These are phyloP conservation scores for Pisolithus marmoratus DNA, from an alignment of 768 basidiomycete genomes.

Conservation along the genomic window DNA sequence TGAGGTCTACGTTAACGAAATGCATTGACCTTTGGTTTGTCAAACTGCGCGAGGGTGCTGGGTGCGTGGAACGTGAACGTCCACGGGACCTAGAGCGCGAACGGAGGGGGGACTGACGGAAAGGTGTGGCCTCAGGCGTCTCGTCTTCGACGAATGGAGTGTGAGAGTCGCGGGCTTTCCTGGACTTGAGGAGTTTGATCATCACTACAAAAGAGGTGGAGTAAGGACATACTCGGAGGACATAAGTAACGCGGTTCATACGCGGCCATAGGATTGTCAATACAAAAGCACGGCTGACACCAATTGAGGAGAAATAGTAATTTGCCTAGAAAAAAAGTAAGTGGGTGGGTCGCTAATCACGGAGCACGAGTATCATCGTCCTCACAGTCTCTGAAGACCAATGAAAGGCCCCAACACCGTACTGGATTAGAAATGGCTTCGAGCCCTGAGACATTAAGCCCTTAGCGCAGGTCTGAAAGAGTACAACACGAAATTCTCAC, in stretches of 20 bases:
- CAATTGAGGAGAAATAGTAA: constrained; percentile 61
- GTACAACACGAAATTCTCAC: constrained; percentile 31
- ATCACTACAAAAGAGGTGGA: constrained; percentile 33
- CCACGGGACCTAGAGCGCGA: constrained; percentile 1
- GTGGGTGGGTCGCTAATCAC: constrained; percentile 1
- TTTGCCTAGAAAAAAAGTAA: constrained; percentile 43
- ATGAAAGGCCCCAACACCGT: constrained; percentile 51
- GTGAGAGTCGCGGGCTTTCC: constrained; percentile 19
- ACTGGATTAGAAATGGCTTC: constrained; percentile 56
- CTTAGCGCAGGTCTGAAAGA: neutral
- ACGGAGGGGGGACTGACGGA: constrained; percentile 2
- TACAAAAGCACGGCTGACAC: constrained; percentile 48
- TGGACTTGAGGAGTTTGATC: constrained; percentile 49
- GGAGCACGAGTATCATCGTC: neutral
- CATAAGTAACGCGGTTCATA: constrained; percentile 28
- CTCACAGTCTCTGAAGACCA: constrained; percentile 65
- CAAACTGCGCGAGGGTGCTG: too few species aligned
- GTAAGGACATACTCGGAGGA: neutral
- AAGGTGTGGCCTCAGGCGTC: constrained; percentile 4
- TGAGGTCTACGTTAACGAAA: constrained; percentile 59
- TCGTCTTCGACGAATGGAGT: constrained; percentile 12
- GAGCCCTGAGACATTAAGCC: constrained; percentile 40
- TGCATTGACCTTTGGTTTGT: constrained; percentile 16
- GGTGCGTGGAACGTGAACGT: constrained; percentile 6
- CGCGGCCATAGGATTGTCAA: constrained; percentile 56